Percentiles rank a stretch among this genome's conserved stretches.
Conservation (phyloP, 805 yeast species). For the Starmerella stellata region DNA sequence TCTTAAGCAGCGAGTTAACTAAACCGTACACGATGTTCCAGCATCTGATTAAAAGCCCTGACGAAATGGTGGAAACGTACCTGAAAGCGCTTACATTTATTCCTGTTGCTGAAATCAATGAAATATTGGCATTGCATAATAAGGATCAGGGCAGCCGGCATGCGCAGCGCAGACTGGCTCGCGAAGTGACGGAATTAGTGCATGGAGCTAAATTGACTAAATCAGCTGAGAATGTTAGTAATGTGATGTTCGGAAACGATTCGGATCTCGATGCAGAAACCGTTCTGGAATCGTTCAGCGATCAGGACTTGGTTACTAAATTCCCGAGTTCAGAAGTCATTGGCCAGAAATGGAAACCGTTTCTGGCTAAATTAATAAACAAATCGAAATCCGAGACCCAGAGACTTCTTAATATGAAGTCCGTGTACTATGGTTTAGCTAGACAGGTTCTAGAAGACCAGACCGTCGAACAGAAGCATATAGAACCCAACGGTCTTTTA, state of each 20-base stretch:
- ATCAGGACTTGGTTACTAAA: slow-evolving; percentile 36
- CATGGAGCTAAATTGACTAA: slow-evolving; percentile 68
- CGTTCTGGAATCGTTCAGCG: slow-evolving; percentile 37
- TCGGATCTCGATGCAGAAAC: slow-evolving; percentile 31
- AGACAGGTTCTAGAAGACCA: slow-evolving; percentile 35
- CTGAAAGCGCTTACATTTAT: slow-evolving; percentile 64
- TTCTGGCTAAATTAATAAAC: slow-evolving; percentile 32
- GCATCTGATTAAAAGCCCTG: slow-evolving; percentile 54
- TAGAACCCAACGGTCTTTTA: slow-evolving; percentile 38
- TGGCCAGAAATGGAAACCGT: slow-evolving; percentile 30
- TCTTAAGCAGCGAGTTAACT: slow-evolving; percentile 58
- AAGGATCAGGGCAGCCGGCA: slow-evolving; percentile 42
- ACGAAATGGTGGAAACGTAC: slow-evolving; percentile 45
- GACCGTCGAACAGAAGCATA: slow-evolving; percentile 29
- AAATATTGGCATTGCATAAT: slow-evolving; percentile 35
- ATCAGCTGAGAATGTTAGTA: slow-evolving; percentile 47
- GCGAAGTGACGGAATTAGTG: slow-evolving; percentile 68
- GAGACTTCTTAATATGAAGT: slow-evolving; percentile 48
- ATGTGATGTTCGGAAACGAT: slow-evolving; percentile 37
- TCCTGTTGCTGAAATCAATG: slow-evolving; percentile 42
- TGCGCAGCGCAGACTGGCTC: slow-evolving; percentile 65
- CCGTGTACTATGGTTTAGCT: slow-evolving; percentile 51
- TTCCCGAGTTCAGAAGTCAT: slow-evolving; percentile 25
- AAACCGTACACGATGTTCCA: slow-evolving; percentile 71
- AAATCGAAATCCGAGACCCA: slow-evolving; percentile 35